phyloP scores from a whole-genome alignment of 2,329 filamentous ascomycete species.

The Penicillium sp. region DNA sequence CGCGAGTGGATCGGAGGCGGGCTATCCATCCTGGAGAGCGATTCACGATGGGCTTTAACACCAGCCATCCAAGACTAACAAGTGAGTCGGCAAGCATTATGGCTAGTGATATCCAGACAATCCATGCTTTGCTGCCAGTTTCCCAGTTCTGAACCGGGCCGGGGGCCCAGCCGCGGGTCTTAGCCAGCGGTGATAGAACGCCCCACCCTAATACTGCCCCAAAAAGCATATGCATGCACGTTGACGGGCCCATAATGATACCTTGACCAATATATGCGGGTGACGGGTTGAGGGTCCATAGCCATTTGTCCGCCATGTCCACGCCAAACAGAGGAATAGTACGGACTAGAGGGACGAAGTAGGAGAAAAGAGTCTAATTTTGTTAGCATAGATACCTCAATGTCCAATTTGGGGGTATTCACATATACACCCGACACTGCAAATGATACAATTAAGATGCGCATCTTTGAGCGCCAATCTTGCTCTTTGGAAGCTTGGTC shows the following conservation, averaged over 20 bases:
- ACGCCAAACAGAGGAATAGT: conserved; percentile 79
- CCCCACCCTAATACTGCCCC: conserved; percentile 87
- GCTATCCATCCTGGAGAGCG: conserved; percentile 35
- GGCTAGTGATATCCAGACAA: conserved; percentile 88
- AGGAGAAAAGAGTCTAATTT: conserved; percentile 68
- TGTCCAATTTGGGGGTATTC: conserved; percentile 12
- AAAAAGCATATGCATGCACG: conserved; percentile 88
- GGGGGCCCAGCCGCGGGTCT: conserved; percentile 77
- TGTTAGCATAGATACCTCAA: conserved; percentile 10
- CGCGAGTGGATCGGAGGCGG: conserved; percentile 23
- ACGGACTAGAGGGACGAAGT: conserved; percentile 77
- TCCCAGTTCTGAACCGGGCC: conserved; percentile 83
- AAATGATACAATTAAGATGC: conserved; percentile 53
- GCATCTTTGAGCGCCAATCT: conserved; percentile 57
- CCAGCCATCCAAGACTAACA: conserved; percentile 73
- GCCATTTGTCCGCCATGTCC: conserved; percentile 66
- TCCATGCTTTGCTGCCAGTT: conserved; percentile 91
- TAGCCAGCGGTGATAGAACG: conserved; percentile 78
- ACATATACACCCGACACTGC: conserved; percentile 50
- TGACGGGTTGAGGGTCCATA: conserved; percentile 93
- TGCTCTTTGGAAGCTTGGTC: conserved; percentile 33
- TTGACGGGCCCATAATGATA: conserved; percentile 95
- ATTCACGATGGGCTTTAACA: conserved; percentile 54
- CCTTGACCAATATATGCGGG: conserved; percentile 96
- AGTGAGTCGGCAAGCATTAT: conserved; percentile 95